A percentile compares a stretch with the other conserved stretches of the same genome.
Conservation (phyloP, 169 alveolate genomes). For the Plasmodium gaboni region DNA sequence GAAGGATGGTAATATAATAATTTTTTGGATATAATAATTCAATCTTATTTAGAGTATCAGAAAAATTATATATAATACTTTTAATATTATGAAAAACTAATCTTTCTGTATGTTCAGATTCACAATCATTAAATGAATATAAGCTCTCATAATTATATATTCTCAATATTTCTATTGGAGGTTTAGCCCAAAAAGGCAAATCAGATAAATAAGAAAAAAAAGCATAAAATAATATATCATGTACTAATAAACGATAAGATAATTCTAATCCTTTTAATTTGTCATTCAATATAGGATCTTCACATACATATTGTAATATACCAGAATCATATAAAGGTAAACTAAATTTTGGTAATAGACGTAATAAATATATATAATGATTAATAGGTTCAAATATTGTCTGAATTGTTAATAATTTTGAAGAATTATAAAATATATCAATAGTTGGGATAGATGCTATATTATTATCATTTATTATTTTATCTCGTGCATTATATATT, state of each 20-base stretch:
- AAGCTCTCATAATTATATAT: slow-evolving; percentile 79
- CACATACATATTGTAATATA: slow-evolving; percentile 82
- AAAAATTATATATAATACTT: slow-evolving; percentile 76
- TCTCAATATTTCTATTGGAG: slow-evolving; percentile 79
- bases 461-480: slow-evolving; percentile 64
- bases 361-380: slow-evolving; percentile 72
- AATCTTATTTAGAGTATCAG: slow-evolving; percentile 75
- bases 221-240: slow-evolving; percentile 81
- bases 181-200: slow-evolving; percentile 84
- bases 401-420: slow-evolving; percentile 73
- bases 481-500: slow-evolving; percentile 61
- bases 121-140: slow-evolving; percentile 79
- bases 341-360: slow-evolving; percentile 79
- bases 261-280: slow-evolving; percentile 81
- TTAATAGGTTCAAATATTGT: slow-evolving; percentile 69
- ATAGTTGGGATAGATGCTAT: slow-evolving; percentile 77
- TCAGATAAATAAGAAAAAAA: slow-evolving; percentile 81
- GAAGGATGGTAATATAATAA: slow-evolving; percentile 72
- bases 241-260: slow-evolving; percentile 81
- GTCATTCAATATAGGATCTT: slow-evolving; percentile 79
- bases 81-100: slow-evolving; percentile 78
- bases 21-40: slow-evolving; percentile 77
- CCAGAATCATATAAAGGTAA: slow-evolving; percentile 83
- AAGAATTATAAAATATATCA: slow-evolving; percentile 78
- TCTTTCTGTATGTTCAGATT: slow-evolving; percentile 81